Evolutionary conservation across 371 early-diverging fungal species (phyloP), one percentile per base, ranked within the genome.

Genomic region (Gilbertella persicaria): DNA sequence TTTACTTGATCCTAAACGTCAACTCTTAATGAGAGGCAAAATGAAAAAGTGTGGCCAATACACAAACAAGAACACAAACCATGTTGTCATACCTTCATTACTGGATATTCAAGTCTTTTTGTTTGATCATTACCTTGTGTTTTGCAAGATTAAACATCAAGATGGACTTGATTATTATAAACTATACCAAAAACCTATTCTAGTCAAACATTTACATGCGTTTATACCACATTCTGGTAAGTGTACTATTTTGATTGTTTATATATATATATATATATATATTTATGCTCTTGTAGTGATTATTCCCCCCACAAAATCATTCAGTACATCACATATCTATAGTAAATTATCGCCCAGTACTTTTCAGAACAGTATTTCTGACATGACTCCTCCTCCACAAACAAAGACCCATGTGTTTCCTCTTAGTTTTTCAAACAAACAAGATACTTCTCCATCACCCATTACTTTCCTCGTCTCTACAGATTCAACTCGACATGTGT

Each of bases 111-210:
- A 78, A 44, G 81, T 94, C 16, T 91, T 93, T 58, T 64, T 95
- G 43, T 90, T 97, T 50, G 97, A 97, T 60, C 92, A 97, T 68
- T 79, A 83, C 37, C 72, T 97, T 13, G 71, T 97, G 9, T 71
- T 95, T 70, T 84, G 93, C 45, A 90, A 90, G 60, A 81, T 83
- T 48, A 69, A 73, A 33, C 43, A 63, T 24, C 50, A 62, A 19
- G 56, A 71, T 28, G 65, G 62, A 35, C 29, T 69, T 8, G 78
- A 77, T 29, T 66, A 63, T 29, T 77, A 73, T 41, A 73, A 66
- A 50, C 50, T 69, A 10, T 71, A 69, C 47, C 49, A 66, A 37
- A 71, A 75, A 56, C 89, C 90, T 1, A 87, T 91, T 25, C 91
- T 89, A 16, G 61, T 88, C 37, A 78, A 83, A 60, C 45, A 82